phyloP scores from a whole-genome alignment of 2,329 filamentous ascomycete species.

The Trichoderma atroviride region DNA sequence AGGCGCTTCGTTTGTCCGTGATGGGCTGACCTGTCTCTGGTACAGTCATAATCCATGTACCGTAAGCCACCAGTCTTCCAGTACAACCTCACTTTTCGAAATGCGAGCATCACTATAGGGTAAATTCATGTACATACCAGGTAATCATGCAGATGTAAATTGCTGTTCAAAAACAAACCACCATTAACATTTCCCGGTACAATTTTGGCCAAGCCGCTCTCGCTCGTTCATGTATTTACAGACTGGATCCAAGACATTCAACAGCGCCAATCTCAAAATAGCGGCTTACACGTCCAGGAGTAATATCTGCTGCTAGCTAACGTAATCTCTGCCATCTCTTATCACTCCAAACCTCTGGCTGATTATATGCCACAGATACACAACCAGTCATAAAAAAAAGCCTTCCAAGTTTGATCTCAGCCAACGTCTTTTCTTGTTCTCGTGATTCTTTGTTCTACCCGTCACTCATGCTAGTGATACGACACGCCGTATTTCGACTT shows the following conservation, averaged over 20 bases:
- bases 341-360: background rate
- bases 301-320: background rate
- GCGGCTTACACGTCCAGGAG: conserved; percentile 4
- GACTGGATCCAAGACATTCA: background rate
- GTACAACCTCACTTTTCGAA: background rate
- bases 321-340: conserved; percentile 3
- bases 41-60: background rate
- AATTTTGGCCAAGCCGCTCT: background rate
- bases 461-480: conserved; percentile 28
- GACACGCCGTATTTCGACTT: conserved; percentile 46
- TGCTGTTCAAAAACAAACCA: background rate
- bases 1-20: background rate
- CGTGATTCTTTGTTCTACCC: background rate
- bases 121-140: background rate
- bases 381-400: background rate
- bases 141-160: background rate
- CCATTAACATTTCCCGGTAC: background rate
- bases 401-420: background rate
- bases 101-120: background rate
- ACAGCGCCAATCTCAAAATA: background rate
- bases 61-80: background rate
- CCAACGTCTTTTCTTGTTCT: background rate
- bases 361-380: background rate
- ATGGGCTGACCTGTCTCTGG: background rate
- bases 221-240: background rate